These are phyloP conservation scores for Lactuca sativa DNA, from an alignment of 129 eudicot species.

Conservation along the genomic window DNA sequence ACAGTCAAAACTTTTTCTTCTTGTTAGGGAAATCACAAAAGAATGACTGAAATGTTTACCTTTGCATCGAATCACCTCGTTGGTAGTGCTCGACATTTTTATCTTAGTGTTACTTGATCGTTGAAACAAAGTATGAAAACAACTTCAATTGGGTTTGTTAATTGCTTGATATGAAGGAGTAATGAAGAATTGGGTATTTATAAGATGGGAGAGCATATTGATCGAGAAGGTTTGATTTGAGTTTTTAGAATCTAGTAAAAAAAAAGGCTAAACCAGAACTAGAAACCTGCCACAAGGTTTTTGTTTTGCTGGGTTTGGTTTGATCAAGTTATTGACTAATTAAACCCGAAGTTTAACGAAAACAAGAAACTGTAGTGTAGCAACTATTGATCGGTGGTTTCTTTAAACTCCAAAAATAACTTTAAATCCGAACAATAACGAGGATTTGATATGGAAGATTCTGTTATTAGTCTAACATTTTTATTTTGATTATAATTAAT, in stretches of 20 bases:
- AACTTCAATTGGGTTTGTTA: neutral
- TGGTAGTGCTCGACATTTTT: conserved; percentile 41
- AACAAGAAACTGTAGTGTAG: conserved; percentile 5
- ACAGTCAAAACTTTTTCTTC: too few relatives aligned
- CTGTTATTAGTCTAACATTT: neutral
- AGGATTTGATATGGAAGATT: neutral
- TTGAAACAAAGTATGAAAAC: conserved; percentile 11
- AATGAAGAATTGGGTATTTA: conserved; percentile 12
- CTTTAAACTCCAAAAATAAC: neutral
- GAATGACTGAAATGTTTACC: conserved; percentile 23
- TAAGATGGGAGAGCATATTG: neutral
- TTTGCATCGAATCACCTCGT: conserved; percentile 63
- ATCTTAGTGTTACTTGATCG: conserved; percentile 8
- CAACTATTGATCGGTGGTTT: neutral
- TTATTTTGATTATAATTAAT: neutral
- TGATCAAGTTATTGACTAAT: conserved; percentile 1
- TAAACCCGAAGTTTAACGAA: conserved; percentile 14
- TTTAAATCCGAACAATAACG: neutral
- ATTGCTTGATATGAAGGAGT: conserved; percentile 10
- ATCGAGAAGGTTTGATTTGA: neutral
- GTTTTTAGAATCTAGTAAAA: neutral
- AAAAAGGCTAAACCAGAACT: neutral
- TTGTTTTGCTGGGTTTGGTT: neutral
- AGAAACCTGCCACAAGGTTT: conserved; percentile 31
- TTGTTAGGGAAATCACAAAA: neutral